phyloP scores from a whole-genome alignment of 208 protist genomes.

The Leishmania amazonensis region DNA sequence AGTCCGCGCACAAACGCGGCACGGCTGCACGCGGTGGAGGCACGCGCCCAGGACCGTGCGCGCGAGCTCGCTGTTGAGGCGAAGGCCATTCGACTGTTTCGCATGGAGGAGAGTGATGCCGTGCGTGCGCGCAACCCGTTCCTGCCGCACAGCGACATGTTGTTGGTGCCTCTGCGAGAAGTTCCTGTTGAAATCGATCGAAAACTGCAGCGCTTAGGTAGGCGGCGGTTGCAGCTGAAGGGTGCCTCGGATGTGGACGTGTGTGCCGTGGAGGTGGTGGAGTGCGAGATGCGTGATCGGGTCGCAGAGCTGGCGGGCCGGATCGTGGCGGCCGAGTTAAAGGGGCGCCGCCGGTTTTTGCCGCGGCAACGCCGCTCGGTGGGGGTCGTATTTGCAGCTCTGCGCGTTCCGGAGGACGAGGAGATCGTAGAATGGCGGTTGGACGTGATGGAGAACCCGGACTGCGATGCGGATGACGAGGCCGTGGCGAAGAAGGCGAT shows the following conservation, averaged over 20 bases:
- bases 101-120: slow-evolving; percentile 56
- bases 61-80: slow-evolving; percentile 23
- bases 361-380: slow-evolving; percentile 20
- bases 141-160: slow-evolving; percentile 46
- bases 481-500: slow-evolving; percentile 37
- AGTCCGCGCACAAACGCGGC: slow-evolving; percentile 27
- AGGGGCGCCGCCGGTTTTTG: slow-evolving; percentile 40
- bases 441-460: slow-evolving; percentile 33
- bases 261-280: slow-evolving; percentile 21
- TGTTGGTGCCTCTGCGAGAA: slow-evolving; percentile 46
- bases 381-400: slow-evolving; percentile 32
- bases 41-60: slow-evolving; percentile 25
- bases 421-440: slow-evolving; percentile 43
- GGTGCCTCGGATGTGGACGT: slow-evolving; percentile 11
- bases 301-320: slow-evolving; percentile 27
- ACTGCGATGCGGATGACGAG: slow-evolving; percentile 25
- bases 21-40: slow-evolving; percentile 38
- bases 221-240: slow-evolving; percentile 15
- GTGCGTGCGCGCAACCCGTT: slow-evolving; percentile 66
- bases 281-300: slow-evolving; percentile 34
- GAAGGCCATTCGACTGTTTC: slow-evolving; percentile 47
- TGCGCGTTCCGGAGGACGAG: slow-evolving; percentile 51
- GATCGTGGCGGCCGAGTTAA: slow-evolving; percentile 29
- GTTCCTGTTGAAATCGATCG: slow-evolving; percentile 42
- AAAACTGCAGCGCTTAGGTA: slow-evolving; percentile 18